A percentile compares a stretch with the other conserved stretches of the same genome.
phyloP scores from a whole-genome alignment of 73 alveolate genomes.

The Urostyla sp. region DNA sequence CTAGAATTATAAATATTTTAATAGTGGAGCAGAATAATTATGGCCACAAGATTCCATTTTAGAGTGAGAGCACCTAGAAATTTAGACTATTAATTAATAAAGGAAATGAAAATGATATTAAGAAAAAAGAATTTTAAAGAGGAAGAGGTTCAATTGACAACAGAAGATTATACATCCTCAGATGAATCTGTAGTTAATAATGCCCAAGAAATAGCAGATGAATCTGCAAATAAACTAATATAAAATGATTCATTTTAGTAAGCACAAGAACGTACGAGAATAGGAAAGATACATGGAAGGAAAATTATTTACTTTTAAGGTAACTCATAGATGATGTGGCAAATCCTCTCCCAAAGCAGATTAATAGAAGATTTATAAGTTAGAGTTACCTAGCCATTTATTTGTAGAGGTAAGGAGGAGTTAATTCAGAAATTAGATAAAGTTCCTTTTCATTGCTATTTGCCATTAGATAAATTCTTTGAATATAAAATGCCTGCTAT shows the following conservation, averaged over 20 bases:
- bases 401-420: constrained; percentile 65
- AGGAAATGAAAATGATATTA: too few species aligned
- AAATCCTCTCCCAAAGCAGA: constrained; percentile 52
- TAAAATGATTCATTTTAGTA: constrained; percentile 8
- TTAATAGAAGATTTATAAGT: constrained; percentile 54
- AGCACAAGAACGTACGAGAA: constrained; percentile 23
- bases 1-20: too few species aligned
- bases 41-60: too few species aligned
- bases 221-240: neutral
- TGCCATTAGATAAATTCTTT: neutral
- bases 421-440: constrained; percentile 40
- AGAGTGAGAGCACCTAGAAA: too few species aligned
- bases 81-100: too few species aligned
- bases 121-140: too few species aligned
- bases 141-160: too few species aligned
- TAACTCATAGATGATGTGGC: constrained; percentile 35
- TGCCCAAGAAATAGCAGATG: too few species aligned
- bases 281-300: constrained; percentile 29
- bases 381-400: constrained; percentile 30
- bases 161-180: too few species aligned
- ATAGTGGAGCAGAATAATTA: too few species aligned
- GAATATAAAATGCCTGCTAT: constrained; percentile 28
- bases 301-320: constrained; percentile 56
- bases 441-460: constrained; percentile 66
- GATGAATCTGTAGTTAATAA: too few species aligned